Evolutionary conservation across 768 basidiomycete species (phyloP).

Genomic region (Boletus pseudopeckii): DNA sequence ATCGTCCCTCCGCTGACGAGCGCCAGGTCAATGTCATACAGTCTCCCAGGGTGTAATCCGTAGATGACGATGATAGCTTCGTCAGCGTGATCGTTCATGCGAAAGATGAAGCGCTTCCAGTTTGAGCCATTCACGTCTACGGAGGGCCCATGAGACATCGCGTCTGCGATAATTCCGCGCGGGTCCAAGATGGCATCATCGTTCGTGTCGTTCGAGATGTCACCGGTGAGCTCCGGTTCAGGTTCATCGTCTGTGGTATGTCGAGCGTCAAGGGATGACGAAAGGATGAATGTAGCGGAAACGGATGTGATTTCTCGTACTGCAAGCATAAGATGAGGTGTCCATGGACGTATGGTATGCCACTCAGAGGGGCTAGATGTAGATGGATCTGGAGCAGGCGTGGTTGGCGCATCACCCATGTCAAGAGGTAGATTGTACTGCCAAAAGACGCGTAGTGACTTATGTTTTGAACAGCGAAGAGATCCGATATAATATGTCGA

Average conservation of each 20-base stretch:
- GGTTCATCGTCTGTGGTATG: constrained; percentile 13
- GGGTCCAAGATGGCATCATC: constrained; percentile 31
- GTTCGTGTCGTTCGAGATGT: constrained; percentile 36
- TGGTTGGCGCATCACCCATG: constrained; percentile 18
- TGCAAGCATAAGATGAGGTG: constrained; percentile 62
- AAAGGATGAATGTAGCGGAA: constrained; percentile 70
- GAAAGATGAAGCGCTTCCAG: constrained; percentile 78
- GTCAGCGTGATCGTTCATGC: constrained; percentile 75
- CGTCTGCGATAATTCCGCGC: constrained; percentile 55
- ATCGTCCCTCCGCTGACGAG: constrained; percentile 64
- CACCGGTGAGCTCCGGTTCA: constrained; percentile 30
- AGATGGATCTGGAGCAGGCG: constrained; percentile 10
- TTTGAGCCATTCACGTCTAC: constrained; percentile 77
- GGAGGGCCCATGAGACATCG: constrained; percentile 69
- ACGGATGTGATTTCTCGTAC: constrained; percentile 84
- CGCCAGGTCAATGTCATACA: constrained; percentile 86
- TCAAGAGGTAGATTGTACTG: neutral
- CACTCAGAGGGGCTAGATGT: constrained; percentile 39
- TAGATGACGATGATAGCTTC: constrained; percentile 91
- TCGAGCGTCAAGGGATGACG: constrained; percentile 43
- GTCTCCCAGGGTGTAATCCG: constrained; percentile 81
- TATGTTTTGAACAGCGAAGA: neutral
- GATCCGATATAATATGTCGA: neutral
- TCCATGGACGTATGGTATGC: constrained; percentile 77
- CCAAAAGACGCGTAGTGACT: neutral